Percentiles rank a stretch among this genome's conserved stretches.
Conservation (phyloP, 176 grass and related monocot genomes). For the Calamus simplicifolius region DNA sequence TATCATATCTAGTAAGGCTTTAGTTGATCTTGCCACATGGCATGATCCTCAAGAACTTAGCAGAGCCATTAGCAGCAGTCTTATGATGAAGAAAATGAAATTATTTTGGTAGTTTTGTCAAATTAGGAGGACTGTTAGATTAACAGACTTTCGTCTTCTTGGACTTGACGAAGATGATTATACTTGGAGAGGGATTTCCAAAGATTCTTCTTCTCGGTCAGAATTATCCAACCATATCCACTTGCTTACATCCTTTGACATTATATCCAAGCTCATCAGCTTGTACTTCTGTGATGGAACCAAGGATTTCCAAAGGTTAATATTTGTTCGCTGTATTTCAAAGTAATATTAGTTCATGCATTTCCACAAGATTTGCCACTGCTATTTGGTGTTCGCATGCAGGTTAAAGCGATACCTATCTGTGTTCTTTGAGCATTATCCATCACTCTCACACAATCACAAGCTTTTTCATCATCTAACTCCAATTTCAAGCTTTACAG, state of each 20-base stretch:
- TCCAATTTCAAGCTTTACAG: too few relatives aligned
- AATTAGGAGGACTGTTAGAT: constrained; percentile 47
- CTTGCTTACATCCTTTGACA: constrained; percentile 49
- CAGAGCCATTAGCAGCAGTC: constrained; percentile 35
- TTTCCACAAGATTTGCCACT: too few relatives aligned
- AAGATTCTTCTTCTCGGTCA: constrained; percentile 75
- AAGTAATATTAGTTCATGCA: too few relatives aligned
- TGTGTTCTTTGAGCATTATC: constrained; percentile 82
- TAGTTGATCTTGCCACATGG: constrained; percentile 73
- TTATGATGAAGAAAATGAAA: constrained; percentile 30
- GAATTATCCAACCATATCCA: constrained; percentile 60
- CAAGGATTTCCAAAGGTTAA: constrained; percentile 68
- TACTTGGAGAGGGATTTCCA: constrained; percentile 81
- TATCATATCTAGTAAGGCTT: constrained; percentile 66
- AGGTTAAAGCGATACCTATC: constrained; percentile 86
- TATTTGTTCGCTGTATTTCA: too few relatives aligned
- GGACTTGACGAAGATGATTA: constrained; percentile 50
- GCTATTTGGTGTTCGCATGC: constrained; percentile 8
- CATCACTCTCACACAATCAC: constrained; percentile 50
- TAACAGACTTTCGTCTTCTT: constrained; percentile 70
- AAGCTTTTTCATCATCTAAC: constrained; percentile 42
- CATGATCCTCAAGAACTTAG: constrained; percentile 71
- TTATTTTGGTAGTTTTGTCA: constrained; percentile 44
- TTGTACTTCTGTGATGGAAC: constrained; percentile 64
- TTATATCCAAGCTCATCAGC: constrained; percentile 56